These are phyloP conservation scores for Tolypocladium ovalisporum DNA, from an alignment of 2,329 filamentous ascomycete genomes.

Conservation along the genomic window DNA sequence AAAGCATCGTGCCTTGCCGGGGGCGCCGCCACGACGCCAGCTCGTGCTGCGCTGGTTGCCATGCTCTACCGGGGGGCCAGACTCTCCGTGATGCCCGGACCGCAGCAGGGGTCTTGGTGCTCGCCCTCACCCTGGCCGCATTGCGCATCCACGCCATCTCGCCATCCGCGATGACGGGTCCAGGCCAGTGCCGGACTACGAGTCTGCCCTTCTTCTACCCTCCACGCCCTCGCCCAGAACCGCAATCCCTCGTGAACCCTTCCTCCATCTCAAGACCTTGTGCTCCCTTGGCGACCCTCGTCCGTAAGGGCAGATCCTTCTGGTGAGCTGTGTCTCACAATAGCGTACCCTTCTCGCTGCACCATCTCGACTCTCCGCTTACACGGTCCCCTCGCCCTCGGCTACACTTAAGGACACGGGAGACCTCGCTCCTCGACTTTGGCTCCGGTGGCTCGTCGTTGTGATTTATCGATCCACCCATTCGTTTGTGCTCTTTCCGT, in stretches of 20 bases:
- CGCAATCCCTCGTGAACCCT: conserved; percentile 9
- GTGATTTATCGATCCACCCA: neutral
- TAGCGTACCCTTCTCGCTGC: conserved; percentile 18
- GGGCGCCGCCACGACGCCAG: neutral
- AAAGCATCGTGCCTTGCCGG: neutral
- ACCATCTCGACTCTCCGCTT: conserved; percentile 10
- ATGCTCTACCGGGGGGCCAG: neutral
- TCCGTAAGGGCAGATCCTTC: conserved; percentile 20
- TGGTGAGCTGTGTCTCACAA: conserved; percentile 21
- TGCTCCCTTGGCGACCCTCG: conserved; percentile 20
- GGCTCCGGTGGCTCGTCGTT: neutral
- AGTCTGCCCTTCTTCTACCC: conserved; percentile 25
- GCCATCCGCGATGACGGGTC: conserved; percentile 9
- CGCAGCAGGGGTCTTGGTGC: conserved; percentile 4
- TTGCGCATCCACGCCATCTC: conserved; percentile 8
- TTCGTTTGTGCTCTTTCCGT: neutral
- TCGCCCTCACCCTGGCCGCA: conserved; percentile 11
- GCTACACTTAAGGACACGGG: conserved; percentile 4
- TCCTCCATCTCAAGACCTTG: conserved; percentile 12
- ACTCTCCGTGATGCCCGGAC: neutral
- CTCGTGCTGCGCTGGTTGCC: neutral
- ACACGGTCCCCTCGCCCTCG: conserved; percentile 7
- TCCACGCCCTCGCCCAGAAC: conserved; percentile 16
- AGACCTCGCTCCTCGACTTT: conserved; percentile 3
- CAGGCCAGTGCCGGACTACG: conserved; percentile 8